Evolutionary conservation across 495 filamentous ascomycete species (phyloP), one percentile per base, ranked within the genome.

Genomic region (Glarea lozoyensis): DNA sequence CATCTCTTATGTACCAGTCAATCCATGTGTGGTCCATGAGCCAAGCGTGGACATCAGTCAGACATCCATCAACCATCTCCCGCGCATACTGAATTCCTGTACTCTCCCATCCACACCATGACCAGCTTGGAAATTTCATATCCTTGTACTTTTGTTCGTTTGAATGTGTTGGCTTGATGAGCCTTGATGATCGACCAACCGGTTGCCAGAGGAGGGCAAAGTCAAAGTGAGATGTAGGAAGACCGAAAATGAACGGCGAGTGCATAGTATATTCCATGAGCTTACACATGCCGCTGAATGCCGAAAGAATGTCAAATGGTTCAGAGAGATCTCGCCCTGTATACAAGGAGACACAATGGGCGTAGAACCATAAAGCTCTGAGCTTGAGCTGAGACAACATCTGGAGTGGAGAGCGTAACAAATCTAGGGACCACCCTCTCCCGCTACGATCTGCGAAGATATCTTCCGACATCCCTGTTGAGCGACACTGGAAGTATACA

Each of bases 21-120:
- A 65, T 62, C 61, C 61, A 65, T 10, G 61, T 65, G 41, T 65
- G 61, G 18, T 53, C 37, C 15, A 36, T 37, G 6, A 62, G 50
- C 61, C 61, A 65, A 22, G 58, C 58, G 15, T 53, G 50, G 7
- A 61, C 32, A 43, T 63, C 53, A 2, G 21, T 19, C n/a, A 58
- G 15, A 31, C 43, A 46, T 7, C 52, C 61, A 2, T 36, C 45
- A 2, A 64, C 10, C 45, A 57, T 48, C 19, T 30, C 16, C 3
- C 27, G 19, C 20, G 45, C 32, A 40, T 61, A 64, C 11, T 49
- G 44, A 19, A 52, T 54, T 17, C 20, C 23, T n/a, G 23, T 42
- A n/a, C 42, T 45, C 37, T 44, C 49, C 62, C 62, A 65, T 10
- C 62, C 62, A 40, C 39, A 50, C 62, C 62, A 65, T 2, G 54